phyloP scores from a whole-genome alignment of 2,329 filamentous ascomycete genomes.

The Fusarium udum region DNA sequence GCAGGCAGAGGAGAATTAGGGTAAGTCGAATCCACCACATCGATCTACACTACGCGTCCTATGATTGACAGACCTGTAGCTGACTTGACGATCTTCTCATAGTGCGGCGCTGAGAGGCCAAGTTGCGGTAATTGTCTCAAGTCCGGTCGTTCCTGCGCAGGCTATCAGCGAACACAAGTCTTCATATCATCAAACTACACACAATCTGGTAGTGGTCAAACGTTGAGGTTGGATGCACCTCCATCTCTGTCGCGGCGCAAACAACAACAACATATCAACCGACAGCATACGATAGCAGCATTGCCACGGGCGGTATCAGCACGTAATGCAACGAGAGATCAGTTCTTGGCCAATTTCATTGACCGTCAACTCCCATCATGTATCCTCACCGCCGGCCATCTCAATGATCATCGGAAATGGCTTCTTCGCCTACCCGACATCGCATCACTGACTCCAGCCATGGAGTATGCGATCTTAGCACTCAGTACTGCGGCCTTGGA shows the following conservation, averaged over 20 bases:
- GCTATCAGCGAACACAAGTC: neutral
- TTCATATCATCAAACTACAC: neutral
- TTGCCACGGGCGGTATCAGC: neutral
- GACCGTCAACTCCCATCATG: neutral
- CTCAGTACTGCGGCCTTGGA: neutral
- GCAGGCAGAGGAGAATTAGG: neutral
- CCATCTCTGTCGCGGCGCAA: fast-evolving
- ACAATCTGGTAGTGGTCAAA: fast-evolving
- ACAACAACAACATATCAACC: fast-evolving
- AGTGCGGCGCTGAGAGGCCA: neutral
- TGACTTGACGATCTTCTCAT: neutral
- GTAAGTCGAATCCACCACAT: neutral
- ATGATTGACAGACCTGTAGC: neutral
- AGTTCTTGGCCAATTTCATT: neutral
- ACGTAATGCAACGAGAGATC: neutral
- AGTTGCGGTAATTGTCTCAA: neutral
- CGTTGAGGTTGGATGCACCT: fast-evolving
- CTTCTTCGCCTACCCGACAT: neutral
- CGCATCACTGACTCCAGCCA: fast-evolving
- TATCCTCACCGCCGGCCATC: neutral
- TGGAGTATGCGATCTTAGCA: neutral
- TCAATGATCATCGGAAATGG: neutral
- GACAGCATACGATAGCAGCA: fast-evolving
- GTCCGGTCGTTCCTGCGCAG: neutral
- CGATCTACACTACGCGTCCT: too few relatives aligned